These are phyloP conservation scores for Entoloma clypeatum DNA, from an alignment of 1,284 basidiomycete species.

Conservation along the genomic window DNA sequence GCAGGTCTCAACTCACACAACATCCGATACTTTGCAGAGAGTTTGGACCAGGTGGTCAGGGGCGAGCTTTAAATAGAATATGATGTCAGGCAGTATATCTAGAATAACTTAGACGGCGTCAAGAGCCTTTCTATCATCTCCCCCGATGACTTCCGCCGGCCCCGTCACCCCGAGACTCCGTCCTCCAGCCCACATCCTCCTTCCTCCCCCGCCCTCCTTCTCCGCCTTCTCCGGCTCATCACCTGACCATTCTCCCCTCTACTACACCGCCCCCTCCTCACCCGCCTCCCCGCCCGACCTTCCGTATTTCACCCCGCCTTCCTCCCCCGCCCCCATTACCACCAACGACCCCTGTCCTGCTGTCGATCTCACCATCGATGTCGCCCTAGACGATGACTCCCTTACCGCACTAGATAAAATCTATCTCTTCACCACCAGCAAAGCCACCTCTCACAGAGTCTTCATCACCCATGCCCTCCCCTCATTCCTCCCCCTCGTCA, in stretches of 20 bases:
- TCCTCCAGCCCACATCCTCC: conserved; percentile 27
- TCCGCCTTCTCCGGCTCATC: conserved; percentile 18
- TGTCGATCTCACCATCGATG: conserved; percentile 43
- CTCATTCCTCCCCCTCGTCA: conserved; percentile 69
- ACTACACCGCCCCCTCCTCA: conserved; percentile 20
- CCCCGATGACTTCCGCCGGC: not conserved
- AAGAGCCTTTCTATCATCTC: conserved; percentile 12
- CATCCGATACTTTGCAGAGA: conserved; percentile 71
- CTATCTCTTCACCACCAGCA: conserved; percentile 89
- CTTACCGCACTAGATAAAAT: conserved; percentile 88
- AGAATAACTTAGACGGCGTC: too few species aligned
- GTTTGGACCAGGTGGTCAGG: conserved; percentile 65
- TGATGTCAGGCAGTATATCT: conserved; percentile 13
- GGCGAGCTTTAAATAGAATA: conserved; percentile 23
- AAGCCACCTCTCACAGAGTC: conserved; percentile 78
- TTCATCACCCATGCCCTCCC: conserved; percentile 83
- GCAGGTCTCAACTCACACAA: conserved; percentile 57
- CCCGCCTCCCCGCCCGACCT: conserved; percentile 16
- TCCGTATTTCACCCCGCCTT: conserved; percentile 36
- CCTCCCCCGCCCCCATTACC: conserved; percentile 23
- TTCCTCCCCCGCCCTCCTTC: conserved; percentile 29
- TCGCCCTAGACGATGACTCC: conserved; percentile 67
- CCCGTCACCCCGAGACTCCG: conserved; percentile 7
- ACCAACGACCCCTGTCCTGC: conserved; percentile 38
- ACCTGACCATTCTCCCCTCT: conserved; percentile 13